These are phyloP conservation scores for Fusarium marasasianum DNA, from an alignment of 2,329 filamentous ascomycete species.

Conservation along the genomic window DNA sequence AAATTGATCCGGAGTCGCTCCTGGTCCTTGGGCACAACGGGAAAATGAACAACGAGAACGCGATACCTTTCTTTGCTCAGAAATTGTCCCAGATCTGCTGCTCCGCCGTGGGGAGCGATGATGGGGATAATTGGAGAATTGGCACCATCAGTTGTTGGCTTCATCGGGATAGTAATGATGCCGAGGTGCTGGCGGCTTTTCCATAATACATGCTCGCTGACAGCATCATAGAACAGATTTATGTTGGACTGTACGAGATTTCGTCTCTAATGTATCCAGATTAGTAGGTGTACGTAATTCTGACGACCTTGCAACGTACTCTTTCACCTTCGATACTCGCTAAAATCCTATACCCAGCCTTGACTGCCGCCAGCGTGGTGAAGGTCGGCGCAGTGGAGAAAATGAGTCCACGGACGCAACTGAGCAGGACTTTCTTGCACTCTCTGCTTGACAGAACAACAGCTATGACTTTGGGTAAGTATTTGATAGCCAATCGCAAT, in stretches of 20 bases:
- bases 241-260: background rate
- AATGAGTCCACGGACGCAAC: background rate
- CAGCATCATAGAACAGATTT: background rate
- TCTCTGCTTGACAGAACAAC: background rate
- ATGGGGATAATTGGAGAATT: background rate
- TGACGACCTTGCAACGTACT: background rate
- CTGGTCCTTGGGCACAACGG: background rate
- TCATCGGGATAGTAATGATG: background rate
- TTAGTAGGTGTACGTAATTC: rapidly evolving
- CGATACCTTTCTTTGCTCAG: background rate
- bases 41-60: background rate
- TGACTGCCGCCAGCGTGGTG: background rate
- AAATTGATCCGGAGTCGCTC: background rate
- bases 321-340: background rate
- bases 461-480: background rate
- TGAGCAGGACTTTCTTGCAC: background rate
- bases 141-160: rapidly evolving
- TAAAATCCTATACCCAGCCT: background rate
- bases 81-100: background rate
- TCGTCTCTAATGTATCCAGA: background rate
- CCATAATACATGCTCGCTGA: background rate
- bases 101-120: background rate
- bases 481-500: background rate
- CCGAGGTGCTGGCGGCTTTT: background rate
- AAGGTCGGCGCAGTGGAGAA: background rate